phyloP scores from a whole-genome alignment of 257 asterid species.

The Anisodus tanguticus region DNA sequence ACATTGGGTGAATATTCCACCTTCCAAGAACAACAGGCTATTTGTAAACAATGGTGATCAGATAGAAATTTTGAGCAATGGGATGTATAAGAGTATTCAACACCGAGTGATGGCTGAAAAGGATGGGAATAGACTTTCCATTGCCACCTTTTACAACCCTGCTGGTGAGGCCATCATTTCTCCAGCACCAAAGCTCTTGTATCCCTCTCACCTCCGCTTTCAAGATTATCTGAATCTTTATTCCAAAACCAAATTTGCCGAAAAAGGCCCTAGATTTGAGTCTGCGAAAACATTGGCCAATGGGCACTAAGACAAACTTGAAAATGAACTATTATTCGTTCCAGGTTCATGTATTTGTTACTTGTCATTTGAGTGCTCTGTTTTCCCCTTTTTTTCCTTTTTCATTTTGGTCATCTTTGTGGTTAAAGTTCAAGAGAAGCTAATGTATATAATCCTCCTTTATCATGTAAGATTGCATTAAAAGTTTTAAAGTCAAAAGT shows the following conservation, averaged over 20 bases:
- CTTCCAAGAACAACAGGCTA: slow-evolving; percentile 71
- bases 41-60: slow-evolving; percentile 84
- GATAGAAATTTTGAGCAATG: slow-evolving; percentile 76
- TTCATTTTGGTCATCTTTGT: slow-evolving; percentile 8
- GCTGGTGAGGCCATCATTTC: slow-evolving; percentile 73
- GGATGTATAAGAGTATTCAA: slow-evolving; percentile 69
- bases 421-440: slow-evolving; percentile 56
- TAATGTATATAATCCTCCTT: slow-evolving; percentile 34
- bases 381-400: neutral
- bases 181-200: slow-evolving; percentile 68
- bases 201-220: slow-evolving; percentile 57
- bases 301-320: slow-evolving; percentile 31
- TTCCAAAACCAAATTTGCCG: slow-evolving; percentile 66
- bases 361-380: slow-evolving; percentile 11
- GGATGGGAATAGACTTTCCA: slow-evolving; percentile 76
- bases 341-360: neutral
- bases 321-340: slow-evolving; percentile 29
- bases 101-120: slow-evolving; percentile 79
- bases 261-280: slow-evolving; percentile 68
- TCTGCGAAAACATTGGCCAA: slow-evolving; percentile 53
- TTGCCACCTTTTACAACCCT: slow-evolving; percentile 92
- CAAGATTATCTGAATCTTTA: slow-evolving; percentile 71
- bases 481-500: slow-evolving; percentile 10
- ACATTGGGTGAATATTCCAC: slow-evolving; percentile 81
- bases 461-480: neutral